These are phyloP conservation scores for Cercospora berteroae DNA, from an alignment of 2,329 filamentous ascomycete genomes.

Conservation along the genomic window DNA sequence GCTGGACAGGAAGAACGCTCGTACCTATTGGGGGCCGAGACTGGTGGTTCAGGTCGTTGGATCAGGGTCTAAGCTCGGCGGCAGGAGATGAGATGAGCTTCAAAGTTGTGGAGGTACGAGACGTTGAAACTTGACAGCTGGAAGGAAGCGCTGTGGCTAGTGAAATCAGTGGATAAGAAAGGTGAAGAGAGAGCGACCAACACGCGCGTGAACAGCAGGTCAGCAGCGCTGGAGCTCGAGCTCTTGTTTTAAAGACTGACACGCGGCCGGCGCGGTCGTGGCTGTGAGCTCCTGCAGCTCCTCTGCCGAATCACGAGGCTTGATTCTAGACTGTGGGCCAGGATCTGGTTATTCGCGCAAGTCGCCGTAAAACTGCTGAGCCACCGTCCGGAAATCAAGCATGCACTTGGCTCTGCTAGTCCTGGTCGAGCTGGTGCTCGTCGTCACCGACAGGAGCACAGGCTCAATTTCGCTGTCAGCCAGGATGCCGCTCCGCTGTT, in stretches of 20 bases:
- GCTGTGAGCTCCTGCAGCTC: not conserved
- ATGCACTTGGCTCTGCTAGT: not conserved
- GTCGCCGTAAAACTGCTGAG: not conserved
- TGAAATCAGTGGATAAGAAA: not conserved
- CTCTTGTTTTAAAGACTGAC: not conserved
- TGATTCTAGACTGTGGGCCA: not conserved
- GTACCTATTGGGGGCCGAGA: not conserved
- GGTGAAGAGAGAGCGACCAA: not conserved
- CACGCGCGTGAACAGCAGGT: not conserved
- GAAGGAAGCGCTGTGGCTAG: constrained; percentile 1
- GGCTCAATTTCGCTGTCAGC: not conserved
- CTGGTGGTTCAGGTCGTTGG: not conserved
- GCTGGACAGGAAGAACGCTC: not conserved
- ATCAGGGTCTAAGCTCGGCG: not conserved
- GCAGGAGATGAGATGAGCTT: not conserved
- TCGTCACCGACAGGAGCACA: not conserved
- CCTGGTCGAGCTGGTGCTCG: not conserved
- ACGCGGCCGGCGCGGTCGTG: not conserved
- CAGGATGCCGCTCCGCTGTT: not conserved
- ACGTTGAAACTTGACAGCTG: not conserved
- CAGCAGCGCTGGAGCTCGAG: not conserved
- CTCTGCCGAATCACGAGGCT: not conserved
- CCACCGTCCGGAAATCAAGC: not conserved
- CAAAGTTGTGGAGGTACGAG: not conserved
- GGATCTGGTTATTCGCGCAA: not conserved